Conservation (phyloP, 1,139 yeast species). For the Wickerhamomyces sp. region DNA sequence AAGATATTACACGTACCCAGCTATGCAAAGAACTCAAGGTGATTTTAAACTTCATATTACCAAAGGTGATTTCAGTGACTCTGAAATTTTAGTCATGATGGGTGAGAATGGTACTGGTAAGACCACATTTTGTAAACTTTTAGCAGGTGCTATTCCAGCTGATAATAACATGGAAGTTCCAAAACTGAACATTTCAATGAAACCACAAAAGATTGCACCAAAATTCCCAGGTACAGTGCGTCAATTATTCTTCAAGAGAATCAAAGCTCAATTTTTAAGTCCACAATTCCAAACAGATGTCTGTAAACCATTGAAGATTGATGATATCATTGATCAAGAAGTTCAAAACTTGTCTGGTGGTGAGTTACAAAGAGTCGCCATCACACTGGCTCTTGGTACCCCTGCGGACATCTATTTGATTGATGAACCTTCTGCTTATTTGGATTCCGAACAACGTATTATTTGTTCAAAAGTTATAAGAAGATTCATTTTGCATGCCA, state of each 20-base stretch:
- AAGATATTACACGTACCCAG: slow-evolving; percentile 71
- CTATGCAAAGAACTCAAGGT: slow-evolving; percentile 88
- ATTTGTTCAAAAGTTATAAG: slow-evolving; percentile 97
- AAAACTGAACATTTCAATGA: slow-evolving; percentile 88
- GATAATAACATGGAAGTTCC: slow-evolving; percentile 78
- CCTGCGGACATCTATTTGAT: slow-evolving; percentile 95
- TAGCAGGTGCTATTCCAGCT: slow-evolving; percentile 89
- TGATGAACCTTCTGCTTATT: slow-evolving; percentile 97
- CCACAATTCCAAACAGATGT: slow-evolving; percentile 99
- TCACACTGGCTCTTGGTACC: slow-evolving; percentile 87
- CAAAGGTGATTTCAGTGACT: slow-evolving; percentile 88
- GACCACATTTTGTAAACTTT: slow-evolving; percentile 90
- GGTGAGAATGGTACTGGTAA: slow-evolving; percentile 99
- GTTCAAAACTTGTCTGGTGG: slow-evolving; percentile 98
- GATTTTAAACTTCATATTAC: slow-evolving; percentile 82
- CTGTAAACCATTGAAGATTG: slow-evolving; percentile 89
- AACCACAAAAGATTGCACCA: slow-evolving; percentile 98
- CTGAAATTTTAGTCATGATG: slow-evolving; percentile 98
- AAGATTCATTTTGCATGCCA: slow-evolving; percentile 91
- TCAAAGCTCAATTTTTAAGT: slow-evolving; percentile 86
- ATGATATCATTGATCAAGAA: slow-evolving; percentile 93
- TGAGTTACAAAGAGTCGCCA: slow-evolving; percentile 98
- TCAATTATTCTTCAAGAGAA: slow-evolving; percentile 93
- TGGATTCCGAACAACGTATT: slow-evolving; percentile 99
- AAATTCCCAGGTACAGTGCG: slow-evolving; percentile 98